phyloP scores from a whole-genome alignment of 441 rosid species.

The Macaranga tanarius region DNA sequence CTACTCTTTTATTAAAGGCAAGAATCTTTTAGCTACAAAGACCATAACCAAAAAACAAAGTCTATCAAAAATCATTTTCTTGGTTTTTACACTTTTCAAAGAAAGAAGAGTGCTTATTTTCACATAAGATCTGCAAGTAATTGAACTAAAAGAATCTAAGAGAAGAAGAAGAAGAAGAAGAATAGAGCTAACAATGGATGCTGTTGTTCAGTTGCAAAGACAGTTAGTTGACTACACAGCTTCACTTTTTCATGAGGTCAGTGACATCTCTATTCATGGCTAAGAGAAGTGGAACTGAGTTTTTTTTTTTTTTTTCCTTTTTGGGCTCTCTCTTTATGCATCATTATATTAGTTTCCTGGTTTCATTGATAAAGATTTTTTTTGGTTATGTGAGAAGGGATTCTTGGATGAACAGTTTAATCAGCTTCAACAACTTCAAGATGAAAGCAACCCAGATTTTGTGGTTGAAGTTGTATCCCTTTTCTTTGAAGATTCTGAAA shows the following conservation, averaged over 20 bases:
- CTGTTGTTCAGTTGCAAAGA: constrained; percentile 42
- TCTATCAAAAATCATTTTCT: constrained; percentile 22
- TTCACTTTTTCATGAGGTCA: constrained; percentile 53
- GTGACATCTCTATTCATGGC: not conserved
- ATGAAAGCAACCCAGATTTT: constrained; percentile 72
- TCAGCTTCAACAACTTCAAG: constrained; percentile 64
- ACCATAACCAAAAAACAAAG: constrained; percentile 9
- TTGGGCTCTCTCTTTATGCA: not conserved
- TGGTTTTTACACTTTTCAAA: constrained; percentile 23
- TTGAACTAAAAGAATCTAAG: not conserved
- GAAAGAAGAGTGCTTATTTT: not conserved
- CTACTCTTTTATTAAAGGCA: constrained; percentile 14
- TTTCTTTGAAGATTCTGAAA: constrained; percentile 62
- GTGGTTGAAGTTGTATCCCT: constrained; percentile 65
- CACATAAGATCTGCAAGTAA: constrained; percentile 31
- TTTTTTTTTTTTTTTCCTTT: not conserved
- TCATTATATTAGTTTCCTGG: not conserved
- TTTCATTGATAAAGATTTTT: constrained; percentile 19
- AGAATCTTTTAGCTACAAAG: constrained; percentile 27
- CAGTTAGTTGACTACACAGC: constrained; percentile 45
- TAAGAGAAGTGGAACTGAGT: not conserved
- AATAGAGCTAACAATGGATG: constrained; percentile 41
- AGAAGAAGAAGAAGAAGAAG: not conserved
- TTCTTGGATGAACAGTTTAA: constrained; percentile 60
- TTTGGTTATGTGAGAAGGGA: constrained; percentile 36